Evolutionary conservation across 2,329 filamentous ascomycete species (phyloP), one percentile per base, ranked within the genome.

Genomic region (Penicillium sumatraense): DNA sequence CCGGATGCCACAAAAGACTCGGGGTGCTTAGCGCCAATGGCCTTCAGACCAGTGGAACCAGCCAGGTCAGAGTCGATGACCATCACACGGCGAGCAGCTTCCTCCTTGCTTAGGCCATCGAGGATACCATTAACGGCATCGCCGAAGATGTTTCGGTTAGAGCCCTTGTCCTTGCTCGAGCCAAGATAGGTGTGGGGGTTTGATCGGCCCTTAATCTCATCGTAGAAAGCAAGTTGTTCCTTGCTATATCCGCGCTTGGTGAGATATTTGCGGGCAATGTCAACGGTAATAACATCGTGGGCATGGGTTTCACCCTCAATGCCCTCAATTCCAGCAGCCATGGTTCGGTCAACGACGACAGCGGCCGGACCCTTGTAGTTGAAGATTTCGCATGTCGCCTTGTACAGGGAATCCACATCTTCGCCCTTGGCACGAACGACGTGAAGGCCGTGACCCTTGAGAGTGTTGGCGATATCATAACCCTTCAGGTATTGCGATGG

Each of bases 1-100:
- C 73, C 73, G 0, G 72, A 75, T 8, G 72, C 57, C 13, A 75
- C 56, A 45, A 74, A 76, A 11, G 73, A 71, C 51, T 76, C 73
- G 8, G 73, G 73, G 51, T 74, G 73, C 42, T 67, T 63, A 38
- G 64, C 58, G 33, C 68, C 66, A 51, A 76, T 76, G 10, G 65
- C 70, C 51, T 73, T 75, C 23, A 76, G 59, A 14, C 73, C 73
- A 2, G 73, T 76, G 1, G 73, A 76, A 27, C 73, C 73, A 18
- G 72, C 73, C 24, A 76, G 68, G 53, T 76, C 73, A 5, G 73
- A 76, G 60, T 76, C 73, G 47, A 76, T 72, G 13, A 75, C 73
- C 63, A 74, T 70, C 26, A 76, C 73, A 2, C 70, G 65, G n/a
- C 64, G 61, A 24, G 62, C 61, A 11, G 73, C 73, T 26, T 76